Evolutionary conservation across 805 yeast genomes (phyloP).

Genomic region (Starmera dryadoides): DNA sequence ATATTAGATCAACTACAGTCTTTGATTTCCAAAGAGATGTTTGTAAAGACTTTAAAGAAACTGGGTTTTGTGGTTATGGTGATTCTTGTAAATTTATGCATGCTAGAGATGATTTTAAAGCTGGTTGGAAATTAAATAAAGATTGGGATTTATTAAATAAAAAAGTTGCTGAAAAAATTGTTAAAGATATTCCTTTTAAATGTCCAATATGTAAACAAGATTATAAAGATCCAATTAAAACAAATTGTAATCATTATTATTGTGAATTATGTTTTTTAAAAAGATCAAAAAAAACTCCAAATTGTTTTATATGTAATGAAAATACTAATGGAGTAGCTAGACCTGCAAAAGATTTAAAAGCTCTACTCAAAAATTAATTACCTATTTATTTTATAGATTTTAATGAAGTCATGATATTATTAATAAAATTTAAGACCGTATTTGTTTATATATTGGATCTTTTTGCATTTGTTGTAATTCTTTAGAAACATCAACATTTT

Average conservation of each 20-base stretch:
- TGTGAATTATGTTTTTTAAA: conserved; percentile 55
- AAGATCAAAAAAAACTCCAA: conserved; percentile 33
- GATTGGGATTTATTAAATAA: conserved; percentile 54
- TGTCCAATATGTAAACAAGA: conserved; percentile 55
- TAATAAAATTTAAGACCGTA: neutral
- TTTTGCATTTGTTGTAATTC: neutral
- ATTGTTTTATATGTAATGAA: conserved; percentile 50
- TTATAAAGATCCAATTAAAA: conserved; percentile 48
- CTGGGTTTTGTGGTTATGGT: conserved; percentile 96
- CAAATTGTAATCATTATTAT: conserved; percentile 56
- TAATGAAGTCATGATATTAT: conserved; percentile 1
- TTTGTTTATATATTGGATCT: conserved; percentile 2
- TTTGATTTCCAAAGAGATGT: conserved; percentile 90
- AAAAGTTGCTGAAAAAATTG: conserved; percentile 17
- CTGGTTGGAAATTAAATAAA: conserved; percentile 55
- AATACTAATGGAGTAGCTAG: conserved; percentile 55
- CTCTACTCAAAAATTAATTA: conserved; percentile 2
- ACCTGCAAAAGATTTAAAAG: conserved; percentile 38
- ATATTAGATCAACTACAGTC: conserved; percentile 57
- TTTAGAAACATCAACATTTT: neutral
- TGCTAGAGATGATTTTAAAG: conserved; percentile 75
- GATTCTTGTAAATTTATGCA: conserved; percentile 95
- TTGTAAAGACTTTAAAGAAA: conserved; percentile 84
- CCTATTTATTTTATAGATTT: neutral
- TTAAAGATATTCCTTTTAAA: conserved; percentile 41